Percentiles rank a stretch among this genome's conserved stretches.
Evolutionary conservation across 768 basidiomycete genomes (phyloP).

Genomic region (Mycena sanguinolenta): DNA sequence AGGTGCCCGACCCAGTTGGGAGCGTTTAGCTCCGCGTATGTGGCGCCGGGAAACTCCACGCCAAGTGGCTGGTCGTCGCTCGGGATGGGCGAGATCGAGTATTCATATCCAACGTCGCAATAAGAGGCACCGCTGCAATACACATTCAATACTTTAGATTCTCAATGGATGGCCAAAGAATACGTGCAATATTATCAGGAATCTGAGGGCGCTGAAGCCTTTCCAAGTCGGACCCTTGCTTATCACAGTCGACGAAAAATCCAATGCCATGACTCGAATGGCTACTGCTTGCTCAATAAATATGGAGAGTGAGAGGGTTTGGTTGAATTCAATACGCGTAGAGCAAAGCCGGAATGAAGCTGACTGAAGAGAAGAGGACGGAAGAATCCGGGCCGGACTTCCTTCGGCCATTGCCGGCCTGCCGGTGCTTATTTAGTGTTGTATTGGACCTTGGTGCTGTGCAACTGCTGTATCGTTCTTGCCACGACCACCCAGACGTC

Average conservation of each 20-base stretch:
- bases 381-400: too few species aligned
- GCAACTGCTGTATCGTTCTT: too few species aligned
- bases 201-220: constrained; percentile 24
- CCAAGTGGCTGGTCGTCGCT: constrained; percentile 13
- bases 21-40: constrained; percentile 13
- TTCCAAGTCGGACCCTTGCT: constrained; percentile 17
- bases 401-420: too few species aligned
- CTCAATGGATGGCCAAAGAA: neutral
- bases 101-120: constrained; percentile 20
- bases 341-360: too few species aligned
- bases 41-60: constrained; percentile 23
- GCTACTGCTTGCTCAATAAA: too few species aligned
- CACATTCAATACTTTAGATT: neutral
- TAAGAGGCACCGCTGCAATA: constrained; percentile 23
- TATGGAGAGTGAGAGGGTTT: too few species aligned
- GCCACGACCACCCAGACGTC: too few species aligned
- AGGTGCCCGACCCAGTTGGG: constrained; percentile 29
- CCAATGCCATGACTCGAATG: constrained; percentile 6
- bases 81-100: neutral
- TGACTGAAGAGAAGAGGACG: too few species aligned
- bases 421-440: too few species aligned
- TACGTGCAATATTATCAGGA: constrained; percentile 28
- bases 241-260: constrained; percentile 25
- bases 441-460: too few species aligned
- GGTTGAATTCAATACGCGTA: too few species aligned